Conservation (phyloP, 306 rosid genomes). For the Vicia sativa region DNA sequence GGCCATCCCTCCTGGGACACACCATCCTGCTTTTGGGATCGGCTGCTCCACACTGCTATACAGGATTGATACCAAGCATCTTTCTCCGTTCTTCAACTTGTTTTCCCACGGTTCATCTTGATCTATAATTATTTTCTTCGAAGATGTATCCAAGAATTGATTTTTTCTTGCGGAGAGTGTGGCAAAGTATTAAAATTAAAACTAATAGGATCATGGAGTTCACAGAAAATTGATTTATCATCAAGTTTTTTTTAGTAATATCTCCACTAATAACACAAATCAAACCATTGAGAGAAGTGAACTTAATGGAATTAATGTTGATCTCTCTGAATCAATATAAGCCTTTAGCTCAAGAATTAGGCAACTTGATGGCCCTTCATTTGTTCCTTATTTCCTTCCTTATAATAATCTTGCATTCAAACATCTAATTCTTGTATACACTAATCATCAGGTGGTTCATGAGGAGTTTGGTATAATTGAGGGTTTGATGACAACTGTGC, state of each 20-base stretch:
- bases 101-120: background rate
- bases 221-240: background rate
- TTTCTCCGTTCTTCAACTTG: constrained; percentile 9
- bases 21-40: too few relatives aligned
- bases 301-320: background rate
- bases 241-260: constrained; percentile 12
- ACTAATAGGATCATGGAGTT: constrained; percentile 1
- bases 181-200: background rate
- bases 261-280: background rate
- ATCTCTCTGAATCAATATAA: background rate
- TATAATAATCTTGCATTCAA: background rate
- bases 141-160: background rate
- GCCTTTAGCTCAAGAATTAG: background rate
- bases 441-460: constrained; percentile 70
- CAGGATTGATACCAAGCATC: too few relatives aligned
- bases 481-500: constrained; percentile 99
- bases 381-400: background rate
- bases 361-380: background rate
- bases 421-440: background rate
- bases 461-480: constrained; percentile 94
- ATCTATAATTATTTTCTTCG: constrained; percentile 1
- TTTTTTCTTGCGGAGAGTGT: background rate
- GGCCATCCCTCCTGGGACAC: too few relatives aligned
- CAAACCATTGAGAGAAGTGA: constrained; percentile 8
- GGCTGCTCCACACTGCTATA: too few relatives aligned